phyloP scores from a whole-genome alignment of 306 rosid species.

The Sesbania bispinosa region DNA sequence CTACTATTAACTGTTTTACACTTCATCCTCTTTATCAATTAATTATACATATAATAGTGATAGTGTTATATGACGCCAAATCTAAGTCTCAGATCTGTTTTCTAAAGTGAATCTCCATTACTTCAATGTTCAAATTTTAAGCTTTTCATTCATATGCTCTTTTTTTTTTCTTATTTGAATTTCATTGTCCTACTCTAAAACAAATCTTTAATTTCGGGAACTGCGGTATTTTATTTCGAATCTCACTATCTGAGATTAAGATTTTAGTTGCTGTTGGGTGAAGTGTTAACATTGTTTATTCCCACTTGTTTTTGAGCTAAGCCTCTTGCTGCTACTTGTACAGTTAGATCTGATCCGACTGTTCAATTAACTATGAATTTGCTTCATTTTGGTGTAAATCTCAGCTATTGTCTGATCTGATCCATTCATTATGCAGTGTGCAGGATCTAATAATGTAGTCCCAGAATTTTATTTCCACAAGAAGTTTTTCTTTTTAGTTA shows the following conservation, averaged over 20 bases:
- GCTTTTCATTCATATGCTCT: not conserved
- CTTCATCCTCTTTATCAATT: not conserved
- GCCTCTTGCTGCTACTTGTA: not conserved
- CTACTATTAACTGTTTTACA: not conserved
- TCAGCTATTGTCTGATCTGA: not conserved
- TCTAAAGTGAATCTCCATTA: not conserved
- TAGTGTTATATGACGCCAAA: not conserved
- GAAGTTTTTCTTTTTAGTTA: not conserved
- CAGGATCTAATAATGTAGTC: not conserved
- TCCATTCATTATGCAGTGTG: not conserved
- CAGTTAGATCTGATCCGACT: slow-evolving; percentile 16
- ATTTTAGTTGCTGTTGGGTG: not conserved
- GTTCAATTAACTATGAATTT: not conserved
- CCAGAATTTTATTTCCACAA: not conserved
- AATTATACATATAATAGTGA: not conserved
- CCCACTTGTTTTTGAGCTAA: not conserved
- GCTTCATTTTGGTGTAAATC: not conserved
- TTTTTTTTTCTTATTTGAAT: not conserved
- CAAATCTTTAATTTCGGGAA: not conserved
- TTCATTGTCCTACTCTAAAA: not conserved
- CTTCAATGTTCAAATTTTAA: not conserved
- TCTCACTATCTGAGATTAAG: not conserved
- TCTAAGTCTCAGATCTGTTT: slow-evolving; percentile 27
- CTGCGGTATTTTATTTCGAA: not conserved
- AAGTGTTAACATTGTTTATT: not conserved